Conservation (phyloP, 306 rosid genomes). For the Vigna trinervia region DNA sequence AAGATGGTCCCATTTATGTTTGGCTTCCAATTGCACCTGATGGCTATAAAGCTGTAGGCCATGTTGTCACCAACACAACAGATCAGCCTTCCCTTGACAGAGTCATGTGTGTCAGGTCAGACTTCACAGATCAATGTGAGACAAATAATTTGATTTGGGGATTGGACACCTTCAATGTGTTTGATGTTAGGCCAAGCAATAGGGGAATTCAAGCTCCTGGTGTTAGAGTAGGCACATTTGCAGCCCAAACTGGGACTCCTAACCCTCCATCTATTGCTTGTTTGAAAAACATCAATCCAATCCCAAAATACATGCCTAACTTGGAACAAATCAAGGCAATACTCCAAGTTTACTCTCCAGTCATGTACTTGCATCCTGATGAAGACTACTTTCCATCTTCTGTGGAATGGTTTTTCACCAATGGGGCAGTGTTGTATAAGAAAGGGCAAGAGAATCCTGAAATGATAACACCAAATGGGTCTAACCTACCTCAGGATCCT, state of each 20-base stretch:
- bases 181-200: constrained; percentile 57
- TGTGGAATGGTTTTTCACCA: constrained; percentile 69
- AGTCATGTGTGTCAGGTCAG: constrained; percentile 63
- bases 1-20: constrained; percentile 52
- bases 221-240: constrained; percentile 66
- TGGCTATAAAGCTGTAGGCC: constrained; percentile 76
- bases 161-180: constrained; percentile 52
- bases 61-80: constrained; percentile 60
- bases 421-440: constrained; percentile 65
- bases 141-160: constrained; percentile 69
- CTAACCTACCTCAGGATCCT: constrained; percentile 78
- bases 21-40: constrained; percentile 74
- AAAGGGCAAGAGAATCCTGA: constrained; percentile 60
- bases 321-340: constrained; percentile 57
- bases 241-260: constrained; percentile 42
- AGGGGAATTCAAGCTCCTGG: constrained; percentile 60
- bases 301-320: constrained; percentile 62
- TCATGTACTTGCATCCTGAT: constrained; percentile 62
- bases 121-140: constrained; percentile 70
- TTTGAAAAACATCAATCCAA: constrained; percentile 59
- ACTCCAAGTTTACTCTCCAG: constrained; percentile 62
- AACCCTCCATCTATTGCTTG: constrained; percentile 52
- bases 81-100: constrained; percentile 66
- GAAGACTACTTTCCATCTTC: constrained; percentile 74
- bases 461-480: constrained; percentile 51